Evolutionary conservation across 208 protist genomes (phyloP).

Genomic region (Trypanosoma melophagium): DNA sequence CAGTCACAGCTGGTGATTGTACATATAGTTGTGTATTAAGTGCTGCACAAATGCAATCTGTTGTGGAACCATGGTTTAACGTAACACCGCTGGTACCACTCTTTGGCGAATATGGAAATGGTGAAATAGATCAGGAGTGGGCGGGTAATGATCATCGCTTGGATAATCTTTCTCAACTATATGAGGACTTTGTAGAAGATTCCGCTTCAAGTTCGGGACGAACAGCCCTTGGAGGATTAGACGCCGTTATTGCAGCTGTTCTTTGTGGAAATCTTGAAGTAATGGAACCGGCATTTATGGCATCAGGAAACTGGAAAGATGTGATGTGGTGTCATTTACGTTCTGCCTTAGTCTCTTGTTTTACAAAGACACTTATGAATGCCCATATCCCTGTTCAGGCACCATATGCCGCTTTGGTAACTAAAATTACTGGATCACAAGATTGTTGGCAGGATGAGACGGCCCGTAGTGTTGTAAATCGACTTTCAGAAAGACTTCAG

Average conservation of each 20-base stretch:
- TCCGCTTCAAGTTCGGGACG: constrained; percentile 12
- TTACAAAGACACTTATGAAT: constrained; percentile 66
- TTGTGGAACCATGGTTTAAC: constrained; percentile 67
- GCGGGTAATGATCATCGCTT: constrained; percentile 73
- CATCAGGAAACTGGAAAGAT: constrained; percentile 58
- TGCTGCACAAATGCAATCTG: constrained; percentile 77
- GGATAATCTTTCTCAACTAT: constrained; percentile 73
- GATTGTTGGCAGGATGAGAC: constrained; percentile 59
- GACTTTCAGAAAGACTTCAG: constrained; percentile 45
- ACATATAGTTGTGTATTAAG: constrained; percentile 79
- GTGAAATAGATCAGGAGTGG: constrained; percentile 53
- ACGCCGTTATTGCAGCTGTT: constrained; percentile 67
- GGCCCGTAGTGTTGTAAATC: constrained; percentile 35
- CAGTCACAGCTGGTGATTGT: constrained; percentile 48
- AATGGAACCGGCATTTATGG: constrained; percentile 59
- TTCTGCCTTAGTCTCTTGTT: constrained; percentile 61
- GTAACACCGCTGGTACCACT: constrained; percentile 62
- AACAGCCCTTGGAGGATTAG: constrained; percentile 29
- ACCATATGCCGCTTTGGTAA: constrained; percentile 38
- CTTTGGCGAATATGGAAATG: constrained; percentile 85
- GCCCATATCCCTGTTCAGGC: constrained; percentile 27
- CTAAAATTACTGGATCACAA: constrained; percentile 39
- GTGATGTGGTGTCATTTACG: constrained; percentile 76
- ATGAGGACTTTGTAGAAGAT: constrained; percentile 44
- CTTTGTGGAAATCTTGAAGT: constrained; percentile 72